These are phyloP conservation scores for Curvularia hawaiiensis DNA, from an alignment of 2,329 filamentous ascomycete species.

Conservation along the genomic window DNA sequence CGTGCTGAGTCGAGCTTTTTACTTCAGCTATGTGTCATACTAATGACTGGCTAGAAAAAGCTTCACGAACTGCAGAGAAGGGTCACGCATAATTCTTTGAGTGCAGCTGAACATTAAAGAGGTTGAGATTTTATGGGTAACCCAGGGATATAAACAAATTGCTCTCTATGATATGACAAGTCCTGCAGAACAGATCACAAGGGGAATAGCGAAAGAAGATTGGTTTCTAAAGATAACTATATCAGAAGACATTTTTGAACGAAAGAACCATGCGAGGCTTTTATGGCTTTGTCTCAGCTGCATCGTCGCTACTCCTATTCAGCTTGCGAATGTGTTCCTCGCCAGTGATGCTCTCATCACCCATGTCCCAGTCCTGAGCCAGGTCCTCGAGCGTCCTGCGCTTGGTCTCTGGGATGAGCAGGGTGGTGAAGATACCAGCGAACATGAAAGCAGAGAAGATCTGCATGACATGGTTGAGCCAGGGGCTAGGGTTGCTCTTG, in stretches of 20 bases:
- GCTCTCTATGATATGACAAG: no score
- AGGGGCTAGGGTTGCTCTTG: conserved; percentile 57
- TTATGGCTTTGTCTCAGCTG: conserved; percentile 16
- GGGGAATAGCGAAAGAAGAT: no score
- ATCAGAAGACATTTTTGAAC: background rate
- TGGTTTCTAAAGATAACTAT: no score
- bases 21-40: no score
- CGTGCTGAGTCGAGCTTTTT: no score
- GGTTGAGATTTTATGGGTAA: no score
- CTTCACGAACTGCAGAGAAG: no score
- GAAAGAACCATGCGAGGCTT: background rate
- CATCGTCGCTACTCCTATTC: conserved; percentile 32
- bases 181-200: no score
- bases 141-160: no score
- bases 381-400: conserved; percentile 75
- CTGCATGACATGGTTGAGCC: conserved; percentile 75
- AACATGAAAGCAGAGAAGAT: conserved; percentile 84
- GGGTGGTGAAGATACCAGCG: conserved; percentile 67
- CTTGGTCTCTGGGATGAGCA: conserved; percentile 79
- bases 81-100: no score
- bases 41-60: no score
- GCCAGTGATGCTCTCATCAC: conserved; percentile 40
- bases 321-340: conserved; percentile 24
- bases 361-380: conserved; percentile 50
- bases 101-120: no score